Conservation (phyloP, 2,329 filamentous ascomycete genomes). For the Penicillium sumatraense region DNA sequence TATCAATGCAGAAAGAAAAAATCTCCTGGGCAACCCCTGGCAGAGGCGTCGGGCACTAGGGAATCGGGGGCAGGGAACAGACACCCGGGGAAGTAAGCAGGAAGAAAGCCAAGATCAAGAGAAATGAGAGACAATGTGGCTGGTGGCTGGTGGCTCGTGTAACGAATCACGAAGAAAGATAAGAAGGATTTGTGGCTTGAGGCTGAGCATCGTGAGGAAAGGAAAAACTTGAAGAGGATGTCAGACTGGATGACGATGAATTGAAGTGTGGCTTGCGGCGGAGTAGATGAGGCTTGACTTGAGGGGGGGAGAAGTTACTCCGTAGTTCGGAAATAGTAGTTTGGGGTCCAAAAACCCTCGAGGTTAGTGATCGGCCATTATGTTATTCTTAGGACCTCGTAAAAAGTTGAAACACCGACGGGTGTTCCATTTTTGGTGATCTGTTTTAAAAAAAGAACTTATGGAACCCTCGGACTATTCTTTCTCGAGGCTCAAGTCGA, state of each 20-base stretch:
- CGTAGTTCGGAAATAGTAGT: too few relatives aligned
- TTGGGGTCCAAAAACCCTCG: conserved; percentile 16
- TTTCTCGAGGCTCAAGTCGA: conserved; percentile 2
- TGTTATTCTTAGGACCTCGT: conserved; percentile 19
- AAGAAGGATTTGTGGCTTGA: conserved; percentile 17
- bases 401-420: conserved; percentile 9
- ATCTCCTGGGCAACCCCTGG: background rate
- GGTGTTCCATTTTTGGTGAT: too few relatives aligned
- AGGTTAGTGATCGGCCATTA: conserved; percentile 5
- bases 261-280: conserved; percentile 22
- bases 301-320: background rate
- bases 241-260: conserved; percentile 2
- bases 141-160: conserved; percentile 19
- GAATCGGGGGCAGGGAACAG: background rate
- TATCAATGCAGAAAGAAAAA: background rate
- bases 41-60: background rate
- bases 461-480: conserved; percentile 3
- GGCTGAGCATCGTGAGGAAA: conserved; percentile 12
- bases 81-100: conserved; percentile 1
- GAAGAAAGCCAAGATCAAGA: background rate
- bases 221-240: background rate
- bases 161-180: conserved; percentile 16
- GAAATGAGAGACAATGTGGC: background rate
- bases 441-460: conserved; percentile 9
- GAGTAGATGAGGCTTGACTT: conserved; percentile 2